Conservation (phyloP, 2,329 filamentous ascomycete genomes). For the Sporothrix globosa region DNA sequence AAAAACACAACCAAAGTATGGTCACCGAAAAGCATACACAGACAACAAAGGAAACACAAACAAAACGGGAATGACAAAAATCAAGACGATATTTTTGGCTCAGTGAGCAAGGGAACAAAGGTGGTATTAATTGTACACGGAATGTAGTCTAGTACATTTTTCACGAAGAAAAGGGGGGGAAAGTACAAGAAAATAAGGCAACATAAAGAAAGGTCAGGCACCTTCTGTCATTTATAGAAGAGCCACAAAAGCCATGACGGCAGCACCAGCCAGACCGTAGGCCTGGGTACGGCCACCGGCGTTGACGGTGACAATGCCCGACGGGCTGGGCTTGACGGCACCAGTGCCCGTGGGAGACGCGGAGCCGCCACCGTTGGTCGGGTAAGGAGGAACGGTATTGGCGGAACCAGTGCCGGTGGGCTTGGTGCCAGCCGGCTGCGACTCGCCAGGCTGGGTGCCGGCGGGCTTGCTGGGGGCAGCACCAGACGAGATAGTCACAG, state of each 20-base stretch:
- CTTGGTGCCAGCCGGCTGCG: too few species aligned
- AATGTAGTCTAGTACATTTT: constrained; percentile 28
- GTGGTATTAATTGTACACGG: constrained; percentile 33
- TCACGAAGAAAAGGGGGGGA: constrained; percentile 41
- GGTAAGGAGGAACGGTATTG: background rate
- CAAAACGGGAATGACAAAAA: background rate
- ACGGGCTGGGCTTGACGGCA: constrained; percentile 44
- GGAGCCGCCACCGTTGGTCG: constrained; percentile 37
- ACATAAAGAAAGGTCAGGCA: constrained; percentile 8
- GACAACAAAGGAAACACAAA: constrained; percentile 10
- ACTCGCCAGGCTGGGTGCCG: too few species aligned
- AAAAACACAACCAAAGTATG: background rate
- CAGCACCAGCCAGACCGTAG: constrained; percentile 50
- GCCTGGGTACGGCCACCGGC: constrained; percentile 46
- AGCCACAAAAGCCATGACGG: constrained; percentile 50
- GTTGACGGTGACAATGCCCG: constrained; percentile 44
- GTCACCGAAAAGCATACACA: constrained; percentile 20
- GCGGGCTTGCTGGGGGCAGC: constrained; percentile 35
- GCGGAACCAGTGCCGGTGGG: background rate
- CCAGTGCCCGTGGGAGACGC: constrained; percentile 37
- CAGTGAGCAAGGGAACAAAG: constrained; percentile 6
- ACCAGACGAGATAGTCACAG: constrained; percentile 42
- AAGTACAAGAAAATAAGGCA: constrained; percentile 12
- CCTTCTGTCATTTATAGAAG: constrained; percentile 48
- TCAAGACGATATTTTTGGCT: background rate